phyloP scores from a whole-genome alignment of 139 green algal genomes.

The Diplosphaera chodatii region DNA sequence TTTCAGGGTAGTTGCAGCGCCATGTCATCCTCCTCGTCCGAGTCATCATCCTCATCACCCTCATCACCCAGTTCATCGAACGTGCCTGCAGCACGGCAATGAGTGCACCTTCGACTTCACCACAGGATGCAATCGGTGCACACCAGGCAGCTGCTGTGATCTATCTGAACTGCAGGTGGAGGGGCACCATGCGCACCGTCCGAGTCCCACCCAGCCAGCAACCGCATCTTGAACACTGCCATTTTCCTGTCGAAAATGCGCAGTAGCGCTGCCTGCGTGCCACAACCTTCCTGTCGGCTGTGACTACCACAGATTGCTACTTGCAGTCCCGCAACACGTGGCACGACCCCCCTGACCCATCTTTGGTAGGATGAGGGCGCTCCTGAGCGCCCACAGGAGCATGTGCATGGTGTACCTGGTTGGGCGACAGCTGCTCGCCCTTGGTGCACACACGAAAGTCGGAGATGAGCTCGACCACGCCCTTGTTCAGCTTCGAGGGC shows the following conservation, averaged over 20 bases:
- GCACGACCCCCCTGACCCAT: too few species aligned
- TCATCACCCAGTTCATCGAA: neutral
- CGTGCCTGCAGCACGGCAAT: neutral
- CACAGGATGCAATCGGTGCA: too few species aligned
- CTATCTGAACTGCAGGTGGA: too few species aligned
- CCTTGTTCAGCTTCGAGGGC: conserved; percentile 87
- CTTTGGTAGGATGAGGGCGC: too few species aligned
- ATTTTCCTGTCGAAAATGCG: conserved; percentile 81
- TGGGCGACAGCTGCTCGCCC: conserved; percentile 67
- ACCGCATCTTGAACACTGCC: conserved; percentile 67
- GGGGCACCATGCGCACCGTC: conserved; percentile 7
- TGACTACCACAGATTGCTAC: too few species aligned
- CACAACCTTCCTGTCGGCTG: too few species aligned
- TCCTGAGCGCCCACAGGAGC: too few species aligned
- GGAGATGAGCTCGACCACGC: conserved; percentile 79
- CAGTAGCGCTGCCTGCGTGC: conserved; percentile 61
- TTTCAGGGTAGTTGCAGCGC: too few species aligned
- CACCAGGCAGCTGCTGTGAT: too few species aligned
- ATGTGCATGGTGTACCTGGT: conserved; percentile 32
- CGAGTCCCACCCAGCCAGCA: conserved; percentile 53
- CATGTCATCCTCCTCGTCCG: neutral
- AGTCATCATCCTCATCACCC: neutral
- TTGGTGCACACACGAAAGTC: conserved; percentile 72
- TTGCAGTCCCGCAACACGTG: neutral
- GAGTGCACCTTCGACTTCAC: too few species aligned